These are phyloP conservation scores for Gastrolobium villosum DNA, from an alignment of 306 rosid genomes.

Conservation along the genomic window DNA sequence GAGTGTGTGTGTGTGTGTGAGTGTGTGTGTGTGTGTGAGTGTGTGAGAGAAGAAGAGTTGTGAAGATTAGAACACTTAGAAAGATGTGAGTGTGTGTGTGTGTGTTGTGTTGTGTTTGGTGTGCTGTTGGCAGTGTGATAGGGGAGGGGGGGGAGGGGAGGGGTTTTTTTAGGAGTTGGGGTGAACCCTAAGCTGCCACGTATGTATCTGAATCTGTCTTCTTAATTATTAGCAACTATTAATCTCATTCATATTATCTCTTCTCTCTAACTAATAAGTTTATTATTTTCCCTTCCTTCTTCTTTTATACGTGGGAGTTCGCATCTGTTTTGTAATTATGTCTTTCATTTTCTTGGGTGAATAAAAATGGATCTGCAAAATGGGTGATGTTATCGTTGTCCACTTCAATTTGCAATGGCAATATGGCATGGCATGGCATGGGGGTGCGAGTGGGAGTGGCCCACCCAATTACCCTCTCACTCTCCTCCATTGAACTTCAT, in stretches of 20 bases:
- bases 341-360: not conserved
- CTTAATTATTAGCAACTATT: slow-evolving; percentile 65
- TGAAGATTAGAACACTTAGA: not conserved
- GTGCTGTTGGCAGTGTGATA: slow-evolving; percentile 8
- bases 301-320: slow-evolving; percentile 6
- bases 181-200: slow-evolving; percentile 98
- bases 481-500: too few relatives aligned
- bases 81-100: not conserved
- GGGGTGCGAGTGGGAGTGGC: too few relatives aligned
- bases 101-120: not conserved
- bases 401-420: not conserved
- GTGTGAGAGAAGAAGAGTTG: not conserved
- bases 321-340: slow-evolving; percentile 11
- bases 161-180: slow-evolving; percentile 64
- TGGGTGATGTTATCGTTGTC: not conserved
- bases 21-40: slow-evolving; percentile 1
- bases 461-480: too few relatives aligned
- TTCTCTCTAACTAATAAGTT: not conserved
- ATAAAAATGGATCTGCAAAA: not conserved
- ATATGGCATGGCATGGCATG: too few relatives aligned
- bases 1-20: not conserved
- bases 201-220: slow-evolving; percentile 51
- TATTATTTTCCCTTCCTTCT: not conserved
- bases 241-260: not conserved
- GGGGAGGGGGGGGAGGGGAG: slow-evolving; percentile 31